Evolutionary conservation across 2,329 filamentous ascomycete genomes (phyloP), one percentile per base, ranked within the genome.

Genomic region (Penicillium sp.): DNA sequence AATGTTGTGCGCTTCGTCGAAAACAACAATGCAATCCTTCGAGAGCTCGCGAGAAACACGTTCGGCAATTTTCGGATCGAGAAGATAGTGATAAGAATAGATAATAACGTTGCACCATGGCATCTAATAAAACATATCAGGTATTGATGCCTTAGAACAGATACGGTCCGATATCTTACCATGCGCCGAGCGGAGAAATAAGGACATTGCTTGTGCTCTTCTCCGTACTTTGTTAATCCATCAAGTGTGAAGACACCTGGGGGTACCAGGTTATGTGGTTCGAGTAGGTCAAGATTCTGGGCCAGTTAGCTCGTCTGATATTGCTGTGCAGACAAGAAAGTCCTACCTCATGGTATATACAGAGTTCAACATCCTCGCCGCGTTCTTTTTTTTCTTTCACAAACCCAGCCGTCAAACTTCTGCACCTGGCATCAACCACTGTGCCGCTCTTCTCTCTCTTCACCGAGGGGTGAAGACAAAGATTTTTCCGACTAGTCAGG

Each of bases 41-140:
- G 94, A 97, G 10, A 99, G 84, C 67, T 99, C 94, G 72, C 89
- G 91, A 0, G 94, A 97, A 2, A 97, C 92, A 54, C 93, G 76
- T 70, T 99, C 94, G 11, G 94, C 94, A 66, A 99, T 99, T 72
- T 99, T 99, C 2, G 94, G 94, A 67, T 99, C 95, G 14, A 99
- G 84, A 3, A 99, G 84, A 69, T 99, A 99, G 74, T 99, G 94
- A 70, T 99, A 99, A 0, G 94, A 99, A 77, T 99, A 99, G 63
- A 99, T 99, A 68, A 99, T 97, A 69, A 99, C 91, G 71, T 99
- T 97, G 81, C 94, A 99, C 70, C 92, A 97, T 67, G 94, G 88
- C 93, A 99, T 97, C 88, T 91, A 61, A 13, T 41, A 14, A 29
- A 30, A n/a, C 19, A 46, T 8, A 56, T 69, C 60, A 71, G 66